A percentile compares a stretch with the other conserved stretches of the same genome.
Conservation (phyloP, 352 stramenopile genomes). For the Phytophthora hibernalis region DNA sequence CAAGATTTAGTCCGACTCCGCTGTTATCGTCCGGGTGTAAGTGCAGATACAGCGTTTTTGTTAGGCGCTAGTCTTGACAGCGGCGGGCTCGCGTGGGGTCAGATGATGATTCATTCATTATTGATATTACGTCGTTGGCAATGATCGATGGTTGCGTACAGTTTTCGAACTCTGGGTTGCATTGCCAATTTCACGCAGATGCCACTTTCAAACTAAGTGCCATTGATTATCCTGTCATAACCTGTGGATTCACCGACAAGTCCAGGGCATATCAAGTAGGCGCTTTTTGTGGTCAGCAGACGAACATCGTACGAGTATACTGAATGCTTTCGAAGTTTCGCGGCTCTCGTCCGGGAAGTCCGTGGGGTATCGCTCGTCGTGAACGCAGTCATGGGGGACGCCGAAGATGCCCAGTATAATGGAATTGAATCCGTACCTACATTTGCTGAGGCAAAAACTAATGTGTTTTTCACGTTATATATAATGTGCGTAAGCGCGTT, state of each 20-base stretch:
- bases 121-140: constrained; percentile 1
- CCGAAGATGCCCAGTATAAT: constrained; percentile 4
- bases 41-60: not conserved
- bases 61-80: not conserved
- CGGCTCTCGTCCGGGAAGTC: not conserved
- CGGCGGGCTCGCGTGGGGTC: not conserved
- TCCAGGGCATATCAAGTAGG: constrained; percentile 4
- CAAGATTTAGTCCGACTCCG: constrained; percentile 7
- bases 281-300: constrained; percentile 7
- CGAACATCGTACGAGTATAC: constrained; percentile 7
- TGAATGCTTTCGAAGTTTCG: constrained; percentile 8
- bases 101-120: constrained; percentile 4
- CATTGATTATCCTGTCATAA: constrained; percentile 1
- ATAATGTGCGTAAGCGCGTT: constrained; percentile 8
- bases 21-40: not conserved
- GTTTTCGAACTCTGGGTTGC: not conserved
- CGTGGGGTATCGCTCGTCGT: not conserved
- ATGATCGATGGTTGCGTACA: constrained; percentile 5
- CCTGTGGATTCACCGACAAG: constrained; percentile 8
- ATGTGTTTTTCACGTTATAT: constrained; percentile 13
- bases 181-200: constrained; percentile 5
- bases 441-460: too few species aligned
- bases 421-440: not conserved
- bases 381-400: not conserved
- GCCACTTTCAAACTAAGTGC: constrained; percentile 15